Conservation (phyloP, 371 early-diverging fungal species). For the Apophysomyces trapeziformis region DNA sequence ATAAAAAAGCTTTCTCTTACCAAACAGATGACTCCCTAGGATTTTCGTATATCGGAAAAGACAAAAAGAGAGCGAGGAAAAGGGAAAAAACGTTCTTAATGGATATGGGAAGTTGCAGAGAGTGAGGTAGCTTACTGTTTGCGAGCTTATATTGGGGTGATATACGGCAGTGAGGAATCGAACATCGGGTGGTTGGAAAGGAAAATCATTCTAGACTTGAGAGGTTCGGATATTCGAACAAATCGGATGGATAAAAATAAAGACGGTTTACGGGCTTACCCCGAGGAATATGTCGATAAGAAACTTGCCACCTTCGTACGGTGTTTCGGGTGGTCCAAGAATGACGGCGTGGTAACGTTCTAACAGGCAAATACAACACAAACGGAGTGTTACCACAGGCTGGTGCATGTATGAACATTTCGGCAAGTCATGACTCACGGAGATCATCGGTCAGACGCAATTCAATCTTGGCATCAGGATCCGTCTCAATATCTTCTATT, state of each 20-base stretch:
- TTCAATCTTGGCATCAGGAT: conserved; percentile 7
- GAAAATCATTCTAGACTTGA: not conserved
- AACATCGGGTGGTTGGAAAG: not conserved
- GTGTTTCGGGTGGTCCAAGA: not conserved
- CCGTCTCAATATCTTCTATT: not conserved
- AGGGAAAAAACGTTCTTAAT: not conserved
- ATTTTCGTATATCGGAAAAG: too few relatives aligned
- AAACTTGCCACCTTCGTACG: conserved; percentile 5
- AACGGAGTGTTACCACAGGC: too few relatives aligned
- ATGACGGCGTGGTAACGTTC: not conserved
- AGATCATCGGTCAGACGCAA: not conserved
- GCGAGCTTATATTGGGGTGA: conserved; percentile 1
- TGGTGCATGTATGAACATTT: too few relatives aligned
- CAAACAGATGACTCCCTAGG: not conserved
- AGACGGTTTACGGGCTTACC: not conserved
- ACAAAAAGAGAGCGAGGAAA: not conserved
- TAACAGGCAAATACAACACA: too few relatives aligned
- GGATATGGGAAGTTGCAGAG: not conserved
- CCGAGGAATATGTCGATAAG: not conserved
- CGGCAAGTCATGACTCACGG: not conserved
- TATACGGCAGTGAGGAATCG: conserved; percentile 1
- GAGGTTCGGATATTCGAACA: not conserved
- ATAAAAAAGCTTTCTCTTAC: not conserved
- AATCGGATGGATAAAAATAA: not conserved
- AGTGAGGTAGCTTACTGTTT: not conserved